phyloP scores from a whole-genome alignment of 2,329 filamentous ascomycete genomes.

The Xylaria digitata region DNA sequence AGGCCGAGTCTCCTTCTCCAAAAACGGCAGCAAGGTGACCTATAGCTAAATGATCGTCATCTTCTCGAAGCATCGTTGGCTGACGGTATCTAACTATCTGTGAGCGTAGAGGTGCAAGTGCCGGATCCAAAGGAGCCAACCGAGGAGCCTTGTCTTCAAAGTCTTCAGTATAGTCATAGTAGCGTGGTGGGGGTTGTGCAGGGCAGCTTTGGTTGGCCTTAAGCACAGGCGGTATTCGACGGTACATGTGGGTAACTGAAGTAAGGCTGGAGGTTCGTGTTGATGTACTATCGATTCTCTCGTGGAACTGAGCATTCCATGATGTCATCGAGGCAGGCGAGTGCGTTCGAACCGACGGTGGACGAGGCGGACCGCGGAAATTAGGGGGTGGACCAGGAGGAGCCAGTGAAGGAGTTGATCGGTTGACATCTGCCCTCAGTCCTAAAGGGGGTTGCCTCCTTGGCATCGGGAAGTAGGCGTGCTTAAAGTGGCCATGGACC shows the following conservation, averaged over 20 bases:
- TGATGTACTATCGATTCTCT: constrained; percentile 52
- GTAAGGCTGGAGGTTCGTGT: constrained; percentile 61
- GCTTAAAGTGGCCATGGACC: constrained; percentile 56
- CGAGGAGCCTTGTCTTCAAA: constrained; percentile 54
- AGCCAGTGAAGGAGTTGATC: constrained; percentile 56
- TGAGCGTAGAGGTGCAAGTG: constrained; percentile 41
- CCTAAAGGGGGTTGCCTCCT: constrained; percentile 55
- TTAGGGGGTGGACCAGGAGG: constrained; percentile 39
- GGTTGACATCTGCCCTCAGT: constrained; percentile 55
- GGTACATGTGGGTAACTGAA: constrained; percentile 63
- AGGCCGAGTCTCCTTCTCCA: constrained; percentile 44
- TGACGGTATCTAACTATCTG: constrained; percentile 39
- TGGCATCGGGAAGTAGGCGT: constrained; percentile 51
- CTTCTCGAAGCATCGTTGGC: constrained; percentile 42
- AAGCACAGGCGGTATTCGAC: constrained; percentile 46
- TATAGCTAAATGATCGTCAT: constrained; percentile 44
- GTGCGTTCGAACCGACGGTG: constrained; percentile 46
- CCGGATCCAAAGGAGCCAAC: constrained; percentile 36
- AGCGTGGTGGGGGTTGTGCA: constrained; percentile 51
- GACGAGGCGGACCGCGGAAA: constrained; percentile 40
- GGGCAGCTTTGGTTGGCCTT: constrained; percentile 40
- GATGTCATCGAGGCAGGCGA: constrained; percentile 53
- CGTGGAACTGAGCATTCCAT: constrained; percentile 48
- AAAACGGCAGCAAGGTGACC: constrained; percentile 43
- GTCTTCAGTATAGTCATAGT: constrained; percentile 66